These are phyloP conservation scores for Phytophthora pseudosyringae DNA, from an alignment of 352 stramenopile species.

Conservation along the genomic window DNA sequence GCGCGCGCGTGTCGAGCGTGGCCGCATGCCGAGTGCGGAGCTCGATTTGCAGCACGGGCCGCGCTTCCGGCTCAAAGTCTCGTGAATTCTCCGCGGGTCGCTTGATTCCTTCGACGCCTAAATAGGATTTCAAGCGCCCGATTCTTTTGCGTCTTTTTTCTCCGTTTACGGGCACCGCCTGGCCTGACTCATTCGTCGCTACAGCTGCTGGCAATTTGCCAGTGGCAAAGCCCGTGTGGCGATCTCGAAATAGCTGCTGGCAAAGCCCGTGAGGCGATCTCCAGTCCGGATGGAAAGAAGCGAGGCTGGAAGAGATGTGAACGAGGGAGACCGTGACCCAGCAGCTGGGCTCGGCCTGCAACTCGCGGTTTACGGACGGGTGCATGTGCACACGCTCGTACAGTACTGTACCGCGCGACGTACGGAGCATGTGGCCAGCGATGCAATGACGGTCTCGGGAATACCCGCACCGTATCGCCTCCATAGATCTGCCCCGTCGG, in stretches of 20 bases:
- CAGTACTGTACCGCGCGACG: not conserved
- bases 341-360: conserved; percentile 11
- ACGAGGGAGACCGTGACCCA: conserved; percentile 12
- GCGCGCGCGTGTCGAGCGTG: not conserved
- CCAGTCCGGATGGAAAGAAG: conserved; percentile 12
- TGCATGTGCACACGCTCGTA: too few relatives aligned
- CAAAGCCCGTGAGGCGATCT: conserved; percentile 27
- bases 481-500: conserved; percentile 6
- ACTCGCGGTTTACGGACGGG: conserved; percentile 1
- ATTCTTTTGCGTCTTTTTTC: conserved; percentile 22
- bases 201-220: too few relatives aligned
- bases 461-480: conserved; percentile 27
- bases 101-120: conserved; percentile 28
- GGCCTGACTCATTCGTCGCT: conserved; percentile 20
- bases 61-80: not conserved
- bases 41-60: not conserved
- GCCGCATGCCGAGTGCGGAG: too few relatives aligned
- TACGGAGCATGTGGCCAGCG: conserved; percentile 7
- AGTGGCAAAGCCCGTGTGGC: conserved; percentile 26
- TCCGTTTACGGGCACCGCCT: conserved; percentile 23
- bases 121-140: conserved; percentile 15
- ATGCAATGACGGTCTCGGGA: conserved; percentile 23
- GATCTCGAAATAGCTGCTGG: conserved; percentile 1
- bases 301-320: conserved; percentile 12
- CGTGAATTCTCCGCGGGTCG: not conserved